Evolutionary conservation across 148 eudicot genomes (phyloP), one percentile per base, ranked within the genome.

Genomic region (Drosera capensis): DNA sequence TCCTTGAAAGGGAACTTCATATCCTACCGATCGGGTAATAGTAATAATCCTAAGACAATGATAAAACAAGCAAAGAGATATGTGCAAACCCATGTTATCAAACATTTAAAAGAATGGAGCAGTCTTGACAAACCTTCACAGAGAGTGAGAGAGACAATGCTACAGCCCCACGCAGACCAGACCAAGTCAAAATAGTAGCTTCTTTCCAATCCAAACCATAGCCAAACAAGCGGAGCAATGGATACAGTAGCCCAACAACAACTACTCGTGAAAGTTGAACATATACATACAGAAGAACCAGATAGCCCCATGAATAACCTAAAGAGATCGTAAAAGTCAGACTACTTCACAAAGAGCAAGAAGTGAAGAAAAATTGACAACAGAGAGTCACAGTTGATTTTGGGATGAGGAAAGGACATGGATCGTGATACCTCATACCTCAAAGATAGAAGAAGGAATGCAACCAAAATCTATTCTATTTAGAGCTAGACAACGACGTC

Each of bases 181-280:
- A 71, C 97, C 97, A 88, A 23, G 71, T 46, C 35, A 88, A 74
- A 53, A 88, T 71, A 43, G 60, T 55, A 52, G 94, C 97, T 78
- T 88, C 97, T 65, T 71, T 88, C 97, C 92, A 88, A 38, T 88
- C 83, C 74, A 88, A 55, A 26, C 97, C 97, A 65, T 88, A 88
- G 49, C 97, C 97, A 73, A 80, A 80, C 57, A 59, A 67, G 40
- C 66, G 59, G 19, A 88, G 56, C 50, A 71, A 68, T 46, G 97
- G 97, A 63, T 58, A 88, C 47, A 88, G 60, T 40, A 72, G 63
- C 19, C 73, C 80, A 55, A 88, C 86, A 12, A 83, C 86, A 38
- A 75, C 53, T 14, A 49, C 58, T 44, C 97, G 78, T 40, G 94
- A 69, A 45, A 78, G 68, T 68, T 71, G 86, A 53, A 88, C 75